Conservation (phyloP, 306 rosid genomes). For the Trifolium subterraneum region DNA sequence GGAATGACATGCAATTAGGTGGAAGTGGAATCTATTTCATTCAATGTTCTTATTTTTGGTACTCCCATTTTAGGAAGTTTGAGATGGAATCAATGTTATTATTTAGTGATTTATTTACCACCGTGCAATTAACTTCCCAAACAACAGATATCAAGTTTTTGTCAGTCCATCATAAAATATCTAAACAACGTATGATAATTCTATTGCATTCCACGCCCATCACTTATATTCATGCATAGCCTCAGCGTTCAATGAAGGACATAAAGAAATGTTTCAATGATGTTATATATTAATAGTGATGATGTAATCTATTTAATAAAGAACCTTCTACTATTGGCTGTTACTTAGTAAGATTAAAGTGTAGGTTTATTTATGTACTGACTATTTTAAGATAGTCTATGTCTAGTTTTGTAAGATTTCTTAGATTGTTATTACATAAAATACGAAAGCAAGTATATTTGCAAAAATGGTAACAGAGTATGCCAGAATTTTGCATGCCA, state of each 20-base stretch:
- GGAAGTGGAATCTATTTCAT: slow-evolving; percentile 1
- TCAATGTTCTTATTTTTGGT: no score
- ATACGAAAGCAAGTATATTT: not conserved
- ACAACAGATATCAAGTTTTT: not conserved
- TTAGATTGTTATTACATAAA: slow-evolving; percentile 15
- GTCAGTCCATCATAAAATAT: not conserved
- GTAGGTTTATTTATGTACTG: slow-evolving; percentile 3
- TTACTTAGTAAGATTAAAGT: not conserved
- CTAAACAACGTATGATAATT: not conserved
- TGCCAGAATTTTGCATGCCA: slow-evolving; percentile 1
- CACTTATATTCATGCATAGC: not conserved
- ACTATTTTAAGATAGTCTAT: not conserved
- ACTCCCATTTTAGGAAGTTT: not conserved
- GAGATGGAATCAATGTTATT: not conserved
- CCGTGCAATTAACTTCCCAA: not conserved
- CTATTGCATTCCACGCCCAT: not conserved
- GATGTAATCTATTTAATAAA: not conserved
- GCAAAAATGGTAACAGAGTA: not conserved
- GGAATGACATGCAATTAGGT: not conserved
- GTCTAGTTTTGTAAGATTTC: not conserved
- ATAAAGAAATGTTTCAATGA: slow-evolving; percentile 4
- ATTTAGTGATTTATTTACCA: no score
- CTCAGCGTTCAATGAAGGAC: not conserved
- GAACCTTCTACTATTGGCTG: not conserved
- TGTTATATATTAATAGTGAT: not conserved